A percentile compares a stretch with the other conserved stretches of the same genome.
Conservation (phyloP, 2,329 filamentous ascomycete species). For the Meredithiella fracta region DNA sequence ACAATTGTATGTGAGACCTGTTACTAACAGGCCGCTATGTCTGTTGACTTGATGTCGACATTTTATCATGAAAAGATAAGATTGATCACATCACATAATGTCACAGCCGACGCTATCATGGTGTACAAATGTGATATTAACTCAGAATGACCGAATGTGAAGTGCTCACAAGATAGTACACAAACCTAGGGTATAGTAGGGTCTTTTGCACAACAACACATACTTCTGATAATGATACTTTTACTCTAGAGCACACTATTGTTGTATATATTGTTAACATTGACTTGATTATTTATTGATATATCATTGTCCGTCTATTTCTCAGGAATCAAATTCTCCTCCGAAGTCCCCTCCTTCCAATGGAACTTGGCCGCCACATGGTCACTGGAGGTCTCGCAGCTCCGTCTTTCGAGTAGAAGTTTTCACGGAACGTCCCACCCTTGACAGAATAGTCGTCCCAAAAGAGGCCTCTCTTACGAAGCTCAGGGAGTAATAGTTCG, state of each 20-base stretch:
- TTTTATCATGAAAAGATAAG: background rate
- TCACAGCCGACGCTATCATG: background rate
- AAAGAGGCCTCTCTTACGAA: constrained; percentile 41
- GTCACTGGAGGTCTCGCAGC: background rate
- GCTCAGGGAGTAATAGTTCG: constrained; percentile 47
- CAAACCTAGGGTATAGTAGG: too few relatives aligned
- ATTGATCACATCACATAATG: background rate
- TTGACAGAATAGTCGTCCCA: constrained; percentile 37
- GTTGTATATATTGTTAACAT: too few relatives aligned
- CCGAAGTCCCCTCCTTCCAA: constrained; percentile 2
- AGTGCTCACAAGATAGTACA: background rate
- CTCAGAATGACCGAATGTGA: background rate
- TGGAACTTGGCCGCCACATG: constrained; percentile 1
- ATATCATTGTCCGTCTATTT: too few relatives aligned
- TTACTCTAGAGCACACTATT: too few relatives aligned
- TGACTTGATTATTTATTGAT: too few relatives aligned
- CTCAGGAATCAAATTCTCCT: constrained; percentile 2
- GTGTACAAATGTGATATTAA: background rate
- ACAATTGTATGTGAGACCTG: background rate
- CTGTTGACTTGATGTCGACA: background rate
- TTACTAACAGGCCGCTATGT: background rate
- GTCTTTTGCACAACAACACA: too few relatives aligned
- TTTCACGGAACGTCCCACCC: constrained; percentile 44
- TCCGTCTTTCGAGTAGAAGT: constrained; percentile 29
- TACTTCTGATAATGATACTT: too few relatives aligned